Base-by-base conservation (phyloP, 805 yeast genomes). In the Grigorovia yakushimaensis region DNA sequence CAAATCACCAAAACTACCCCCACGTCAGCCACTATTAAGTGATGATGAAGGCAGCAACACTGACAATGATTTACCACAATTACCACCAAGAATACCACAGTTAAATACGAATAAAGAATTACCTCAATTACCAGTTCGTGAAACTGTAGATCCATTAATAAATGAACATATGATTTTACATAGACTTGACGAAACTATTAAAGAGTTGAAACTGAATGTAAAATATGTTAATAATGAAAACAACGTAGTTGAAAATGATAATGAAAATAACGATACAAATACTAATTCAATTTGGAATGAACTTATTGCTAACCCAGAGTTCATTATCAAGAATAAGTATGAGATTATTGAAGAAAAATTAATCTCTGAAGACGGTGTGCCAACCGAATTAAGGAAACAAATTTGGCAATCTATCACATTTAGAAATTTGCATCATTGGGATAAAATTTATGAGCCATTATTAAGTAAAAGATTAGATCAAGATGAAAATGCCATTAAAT, bases 391-490 rank as follows among this genome's bases (percentile, higher is more conserved):
- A 6, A 47, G 53, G 19, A 24, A 40, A 5, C 8, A 43, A 20
- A 38, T 50, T 17, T 52, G 55, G 55, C 36, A 49, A 27, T 36
- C 49, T 3, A 17, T 48, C 11, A 40, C 49, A n/a, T 47, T 51
- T 17, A 23, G 21, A 30, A 18, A 47, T 19, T 42, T 35, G 13
- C 47, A 46, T 42, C 42, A 49, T 11, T 51, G 54, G 54, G 33
- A 42, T 8, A 43, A 37, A 5, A 42, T 51, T 7, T 51, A 43
- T 23, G 43, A 43, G 8, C 23, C 43, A 4, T 35, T 52, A n/a
- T 23, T 37, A 6, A 42, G 40, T 7, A 52, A 45, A 23, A 38
- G 41, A 5, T n/a, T 20, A 10, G 35, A 20, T 42, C 10, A 27
- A 10, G 37, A 39, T 19, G 43, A 51, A 10, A 21, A 43, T 3